Evolutionary conservation across 768 basidiomycete species (phyloP).

Genomic region (Auricularia sp.): DNA sequence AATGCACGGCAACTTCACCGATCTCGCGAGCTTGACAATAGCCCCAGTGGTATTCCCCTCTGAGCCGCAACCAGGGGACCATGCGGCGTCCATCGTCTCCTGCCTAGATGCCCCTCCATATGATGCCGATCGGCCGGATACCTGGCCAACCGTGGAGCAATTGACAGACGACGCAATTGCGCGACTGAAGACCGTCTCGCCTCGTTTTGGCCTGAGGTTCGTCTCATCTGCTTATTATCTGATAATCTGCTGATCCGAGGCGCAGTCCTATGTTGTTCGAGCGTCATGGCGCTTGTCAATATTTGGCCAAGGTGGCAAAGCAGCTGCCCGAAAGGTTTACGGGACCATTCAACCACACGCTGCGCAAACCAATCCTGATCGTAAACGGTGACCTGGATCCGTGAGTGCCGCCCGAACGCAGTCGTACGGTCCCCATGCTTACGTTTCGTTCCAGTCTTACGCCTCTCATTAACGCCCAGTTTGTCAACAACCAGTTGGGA

Average conservation of each 20-base stretch:
- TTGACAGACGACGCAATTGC: conserved; percentile 6
- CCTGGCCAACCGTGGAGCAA: conserved; percentile 6
- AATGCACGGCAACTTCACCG: conserved; percentile 5
- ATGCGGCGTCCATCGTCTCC: conserved; percentile 8
- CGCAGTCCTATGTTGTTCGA: conserved; percentile 2
- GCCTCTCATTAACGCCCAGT: neutral
- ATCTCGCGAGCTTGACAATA: neutral
- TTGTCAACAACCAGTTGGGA: neutral
- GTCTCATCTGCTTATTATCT: neutral
- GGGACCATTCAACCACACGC: conserved; percentile 6
- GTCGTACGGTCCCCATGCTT: neutral
- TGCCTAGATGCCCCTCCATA: conserved; percentile 9
- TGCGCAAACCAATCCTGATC: conserved; percentile 1
- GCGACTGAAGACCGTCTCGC: conserved; percentile 4
- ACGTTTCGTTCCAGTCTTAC: neutral
- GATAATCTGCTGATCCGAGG: too few species aligned
- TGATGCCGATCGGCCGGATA: neutral
- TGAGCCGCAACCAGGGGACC: neutral
- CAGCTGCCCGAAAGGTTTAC: conserved; percentile 1
- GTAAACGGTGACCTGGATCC: neutral
- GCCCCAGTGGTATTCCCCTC: neutral
- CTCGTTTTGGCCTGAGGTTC: conserved; percentile 7
- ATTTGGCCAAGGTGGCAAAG: neutral
- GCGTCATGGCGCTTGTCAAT: conserved; percentile 10
- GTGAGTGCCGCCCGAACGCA: neutral